Percentiles rank a stretch among this genome's conserved stretches.
phyloP scores from a whole-genome alignment of 495 filamentous ascomycete species.

The Lasiosphaeria miniovina region DNA sequence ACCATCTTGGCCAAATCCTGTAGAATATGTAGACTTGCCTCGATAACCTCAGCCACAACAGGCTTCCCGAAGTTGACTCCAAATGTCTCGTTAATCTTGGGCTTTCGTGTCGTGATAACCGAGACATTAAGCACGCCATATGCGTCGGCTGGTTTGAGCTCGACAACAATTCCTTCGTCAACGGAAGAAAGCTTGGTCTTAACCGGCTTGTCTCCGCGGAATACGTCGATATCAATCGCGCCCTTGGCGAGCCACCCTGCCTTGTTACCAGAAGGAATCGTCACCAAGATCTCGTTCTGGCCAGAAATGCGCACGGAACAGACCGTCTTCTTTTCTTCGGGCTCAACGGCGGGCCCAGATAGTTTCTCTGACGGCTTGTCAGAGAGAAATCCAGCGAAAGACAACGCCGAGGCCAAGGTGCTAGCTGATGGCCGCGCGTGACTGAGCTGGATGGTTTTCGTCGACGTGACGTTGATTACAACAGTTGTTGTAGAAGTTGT shows the following conservation, averaged over 20 bases:
- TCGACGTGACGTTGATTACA: slow-evolving; percentile 38
- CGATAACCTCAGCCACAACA: slow-evolving; percentile 32
- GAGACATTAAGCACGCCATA: slow-evolving; percentile 42
- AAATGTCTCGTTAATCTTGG: slow-evolving; percentile 47
- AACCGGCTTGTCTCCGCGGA: slow-evolving; percentile 36
- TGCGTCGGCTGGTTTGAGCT: slow-evolving; percentile 38
- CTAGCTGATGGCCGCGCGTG: slow-evolving; percentile 40
- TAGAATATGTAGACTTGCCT: slow-evolving; percentile 39
- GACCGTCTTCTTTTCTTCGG: slow-evolving; percentile 25
- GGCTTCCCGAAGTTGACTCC: slow-evolving; percentile 42
- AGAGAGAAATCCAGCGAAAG: slow-evolving; percentile 38
- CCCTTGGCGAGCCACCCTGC: slow-evolving; percentile 40
- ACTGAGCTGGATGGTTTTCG: slow-evolving; percentile 30
- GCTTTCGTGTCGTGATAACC: slow-evolving; percentile 41
- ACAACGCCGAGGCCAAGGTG: slow-evolving; percentile 35
- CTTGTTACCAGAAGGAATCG: slow-evolving; percentile 36
- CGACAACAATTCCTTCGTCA: slow-evolving; percentile 45
- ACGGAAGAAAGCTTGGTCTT: slow-evolving; percentile 41
- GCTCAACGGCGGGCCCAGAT: slow-evolving; percentile 20
- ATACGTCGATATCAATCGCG: slow-evolving; percentile 43
- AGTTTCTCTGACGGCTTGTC: slow-evolving; percentile 38
- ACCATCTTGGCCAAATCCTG: slow-evolving; percentile 35
- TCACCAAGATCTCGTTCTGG: slow-evolving; percentile 40
- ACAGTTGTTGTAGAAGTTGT: slow-evolving; percentile 35
- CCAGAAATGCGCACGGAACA: slow-evolving; percentile 38